These are phyloP conservation scores for Taxawa tesnikishii DNA, from an alignment of 2,329 filamentous ascomycete genomes.

Conservation along the genomic window DNA sequence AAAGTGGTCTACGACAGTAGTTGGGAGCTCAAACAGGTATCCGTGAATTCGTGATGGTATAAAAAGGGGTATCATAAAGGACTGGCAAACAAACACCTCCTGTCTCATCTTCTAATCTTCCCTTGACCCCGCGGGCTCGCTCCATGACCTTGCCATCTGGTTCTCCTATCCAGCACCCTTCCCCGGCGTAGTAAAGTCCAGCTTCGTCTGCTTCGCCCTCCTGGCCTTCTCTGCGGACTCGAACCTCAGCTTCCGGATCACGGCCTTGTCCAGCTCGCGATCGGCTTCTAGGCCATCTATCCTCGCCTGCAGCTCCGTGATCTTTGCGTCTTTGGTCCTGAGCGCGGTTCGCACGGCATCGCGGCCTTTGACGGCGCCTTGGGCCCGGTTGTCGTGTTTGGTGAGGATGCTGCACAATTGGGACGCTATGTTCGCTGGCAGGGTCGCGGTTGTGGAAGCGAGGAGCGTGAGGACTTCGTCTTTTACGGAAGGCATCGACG, in stretches of 20 bases:
- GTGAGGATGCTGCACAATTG: constrained; percentile 36
- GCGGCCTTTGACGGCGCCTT: constrained; percentile 51
- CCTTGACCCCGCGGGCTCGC: no score
- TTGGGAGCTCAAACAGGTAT: no score
- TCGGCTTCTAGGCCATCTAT: constrained; percentile 47
- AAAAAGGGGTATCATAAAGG: no score
- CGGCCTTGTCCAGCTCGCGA: constrained; percentile 27
- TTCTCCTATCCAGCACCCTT: no score
- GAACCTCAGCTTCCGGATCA: constrained; percentile 1
- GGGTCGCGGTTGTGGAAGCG: constrained; percentile 9
- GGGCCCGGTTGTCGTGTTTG: constrained; percentile 44
- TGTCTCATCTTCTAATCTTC: no score
- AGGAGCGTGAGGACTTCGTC: constrained; percentile 8
- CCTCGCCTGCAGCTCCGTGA: constrained; percentile 53
- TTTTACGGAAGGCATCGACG: constrained; percentile 1
- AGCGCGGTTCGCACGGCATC: constrained; percentile 53
- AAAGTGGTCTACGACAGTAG: no score
- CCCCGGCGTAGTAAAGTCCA: no score
- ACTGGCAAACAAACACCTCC: no score
- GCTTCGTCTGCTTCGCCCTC: background rate
- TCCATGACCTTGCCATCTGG: no score
- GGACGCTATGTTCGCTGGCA: constrained; percentile 17
- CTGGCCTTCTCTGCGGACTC: background rate
- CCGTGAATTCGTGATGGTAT: no score
- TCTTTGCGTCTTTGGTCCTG: constrained; percentile 51